These are phyloP conservation scores for Cyclotella sp. DNA, from an alignment of 108 stramenopile species.

Conservation along the genomic window DNA sequence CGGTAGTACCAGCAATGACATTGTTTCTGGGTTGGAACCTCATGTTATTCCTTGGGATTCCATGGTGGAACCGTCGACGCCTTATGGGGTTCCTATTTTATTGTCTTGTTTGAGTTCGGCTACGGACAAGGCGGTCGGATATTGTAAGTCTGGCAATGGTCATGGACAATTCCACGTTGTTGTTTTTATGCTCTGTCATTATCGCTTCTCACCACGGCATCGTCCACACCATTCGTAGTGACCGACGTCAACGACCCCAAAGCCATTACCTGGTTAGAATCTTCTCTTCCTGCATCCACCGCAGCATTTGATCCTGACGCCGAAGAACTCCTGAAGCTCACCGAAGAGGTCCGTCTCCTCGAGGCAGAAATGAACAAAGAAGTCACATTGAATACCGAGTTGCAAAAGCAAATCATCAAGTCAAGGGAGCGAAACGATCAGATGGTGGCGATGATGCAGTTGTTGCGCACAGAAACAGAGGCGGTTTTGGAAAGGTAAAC, in stretches of 20 bases:
- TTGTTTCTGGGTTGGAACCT: constrained; percentile 33
- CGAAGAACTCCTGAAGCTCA: constrained; percentile 42
- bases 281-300: constrained; percentile 57
- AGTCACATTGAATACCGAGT: constrained; percentile 56
- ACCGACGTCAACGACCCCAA: constrained; percentile 48
- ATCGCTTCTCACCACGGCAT: neutral
- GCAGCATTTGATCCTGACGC: constrained; percentile 40
- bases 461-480: constrained; percentile 89
- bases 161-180: too few relatives aligned
- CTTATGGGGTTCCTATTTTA: constrained; percentile 76
- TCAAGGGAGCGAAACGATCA: constrained; percentile 66
- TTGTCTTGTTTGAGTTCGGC: constrained; percentile 67
- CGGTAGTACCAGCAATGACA: constrained; percentile 13
- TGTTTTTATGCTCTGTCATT: neutral
- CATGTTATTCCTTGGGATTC: constrained; percentile 71
- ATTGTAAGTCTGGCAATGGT: constrained; percentile 42
- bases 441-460: constrained; percentile 81
- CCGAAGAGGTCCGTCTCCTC: constrained; percentile 63
- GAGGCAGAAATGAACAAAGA: constrained; percentile 67
- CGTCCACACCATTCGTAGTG: constrained; percentile 17
- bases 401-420: constrained; percentile 63
- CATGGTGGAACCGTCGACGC: constrained; percentile 69
- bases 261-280: constrained; percentile 70
- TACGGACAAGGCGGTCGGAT: constrained; percentile 72
- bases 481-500: constrained; percentile 69